phyloP scores from a whole-genome alignment of 306 rosid genomes.

The Citrullus amarus region DNA sequence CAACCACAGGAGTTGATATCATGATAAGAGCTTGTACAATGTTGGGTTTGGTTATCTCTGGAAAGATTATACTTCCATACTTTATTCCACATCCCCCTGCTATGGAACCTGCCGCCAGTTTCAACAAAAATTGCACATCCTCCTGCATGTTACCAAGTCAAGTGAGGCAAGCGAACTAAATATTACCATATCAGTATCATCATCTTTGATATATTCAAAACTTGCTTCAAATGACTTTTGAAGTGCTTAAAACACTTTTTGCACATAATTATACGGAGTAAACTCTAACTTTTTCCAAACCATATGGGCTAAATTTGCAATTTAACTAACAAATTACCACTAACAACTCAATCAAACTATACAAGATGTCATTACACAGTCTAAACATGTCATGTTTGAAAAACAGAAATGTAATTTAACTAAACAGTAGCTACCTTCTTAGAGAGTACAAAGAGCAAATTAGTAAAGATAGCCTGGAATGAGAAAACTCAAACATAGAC shows the following conservation, averaged over 20 bases:
- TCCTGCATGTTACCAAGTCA: constrained; percentile 20
- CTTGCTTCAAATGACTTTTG: too few relatives aligned
- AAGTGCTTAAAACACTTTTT: too few relatives aligned
- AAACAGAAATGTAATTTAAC: too few relatives aligned
- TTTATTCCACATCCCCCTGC: constrained; percentile 45
- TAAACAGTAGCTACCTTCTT: too few relatives aligned
- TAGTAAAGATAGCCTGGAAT: too few relatives aligned
- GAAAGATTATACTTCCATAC: constrained; percentile 64
- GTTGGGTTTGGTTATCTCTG: constrained; percentile 66
- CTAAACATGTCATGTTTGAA: too few relatives aligned
- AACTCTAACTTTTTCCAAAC: too few relatives aligned
- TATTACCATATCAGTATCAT: not conserved
- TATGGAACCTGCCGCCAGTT: constrained; percentile 38
- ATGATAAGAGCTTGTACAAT: constrained; percentile 43
- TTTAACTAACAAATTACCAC: not conserved
- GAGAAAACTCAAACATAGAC: too few relatives aligned
- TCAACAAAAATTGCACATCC: constrained; percentile 46
- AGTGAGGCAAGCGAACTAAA: not conserved
- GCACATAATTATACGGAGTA: too few relatives aligned
- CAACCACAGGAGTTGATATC: constrained; percentile 40
- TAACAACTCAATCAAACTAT: not conserved
- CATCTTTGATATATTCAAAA: not conserved
- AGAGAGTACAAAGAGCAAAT: too few relatives aligned
- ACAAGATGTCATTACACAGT: too few relatives aligned
- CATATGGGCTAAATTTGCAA: too few relatives aligned